Base-by-base conservation (phyloP, 768 basidiomycete species). In the Boletus sensibilis region DNA sequence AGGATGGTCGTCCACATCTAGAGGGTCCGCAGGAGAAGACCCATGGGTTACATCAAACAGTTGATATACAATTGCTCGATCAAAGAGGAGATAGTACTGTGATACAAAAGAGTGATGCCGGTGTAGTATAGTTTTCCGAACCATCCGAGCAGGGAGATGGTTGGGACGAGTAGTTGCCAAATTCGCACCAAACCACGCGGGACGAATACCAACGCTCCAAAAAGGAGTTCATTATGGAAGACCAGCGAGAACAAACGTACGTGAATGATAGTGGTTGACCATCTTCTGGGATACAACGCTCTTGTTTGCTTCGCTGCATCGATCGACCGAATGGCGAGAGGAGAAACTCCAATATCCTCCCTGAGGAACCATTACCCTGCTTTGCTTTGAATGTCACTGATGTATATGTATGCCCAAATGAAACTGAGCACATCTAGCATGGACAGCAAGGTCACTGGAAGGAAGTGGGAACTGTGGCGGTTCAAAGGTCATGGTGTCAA, bases 21-120 rank as follows among this genome's bases (percentile, higher is more conserved):
- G 45, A 52, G 58, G 56, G 29, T 55, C 56, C 7, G 27, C 50
- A n/a, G 55, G 52, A 12, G 68, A 68, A 25, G 59, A 61, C 23
- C 46, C 55, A 14, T 62, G 64, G 52, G 43, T 27, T 13, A 23
- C 53, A 21, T 57, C 59, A 44, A 55, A 52, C 12, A 54, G 50
- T 50, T 70, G 20, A 57, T 46, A 13, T 53, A 48, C 25, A 3
- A 21, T 18, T 37, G 34, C 42, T 52, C 40, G 20, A 35, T 53
- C 21, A 2, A 29, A 23, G 33, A 37, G 14, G 1, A 39, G 37
- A 40, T 20, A 43, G 40, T 44, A 35, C 4, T 37, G 42, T 62
- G 25, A 27, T 33, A 39, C 44, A 34, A 33, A 13, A 25, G 23
- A 33, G 25, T 49, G 21, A 38, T 55, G 5, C 13, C 18, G 18